phyloP scores from a whole-genome alignment of 495 filamentous ascomycete genomes.

The Penicillium riverlandense region DNA sequence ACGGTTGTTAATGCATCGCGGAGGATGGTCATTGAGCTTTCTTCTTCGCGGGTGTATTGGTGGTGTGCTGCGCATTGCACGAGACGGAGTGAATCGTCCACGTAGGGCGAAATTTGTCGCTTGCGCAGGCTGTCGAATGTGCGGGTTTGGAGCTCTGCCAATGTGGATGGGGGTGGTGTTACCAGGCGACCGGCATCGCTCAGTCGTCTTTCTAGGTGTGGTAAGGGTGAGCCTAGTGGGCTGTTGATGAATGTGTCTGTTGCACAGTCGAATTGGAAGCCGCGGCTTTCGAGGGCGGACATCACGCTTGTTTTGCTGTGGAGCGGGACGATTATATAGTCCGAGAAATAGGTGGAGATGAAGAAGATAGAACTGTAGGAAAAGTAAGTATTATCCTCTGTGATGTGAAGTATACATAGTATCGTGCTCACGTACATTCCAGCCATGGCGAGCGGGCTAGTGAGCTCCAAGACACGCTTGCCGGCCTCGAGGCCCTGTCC shows the following conservation, averaged over 20 bases:
- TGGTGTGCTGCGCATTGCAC: conserved; percentile 76
- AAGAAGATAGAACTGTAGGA: conserved; percentile 78
- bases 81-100: conserved; percentile 61
- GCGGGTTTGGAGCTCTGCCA: conserved; percentile 70
- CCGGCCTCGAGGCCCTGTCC: conserved; percentile 86
- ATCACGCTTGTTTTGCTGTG: conserved; percentile 67
- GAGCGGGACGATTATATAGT: conserved; percentile 88
- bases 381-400: background rate
- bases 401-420: background rate
- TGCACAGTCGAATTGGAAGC: conserved; percentile 77
- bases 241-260: conserved; percentile 60
- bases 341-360: conserved; percentile 95
- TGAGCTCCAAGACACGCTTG: conserved; percentile 87
- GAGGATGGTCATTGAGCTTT: conserved; percentile 39
- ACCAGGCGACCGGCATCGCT: conserved; percentile 43
- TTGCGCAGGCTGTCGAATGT: conserved; percentile 74
- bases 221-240: conserved; percentile 24
- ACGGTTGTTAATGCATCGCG: conserved; percentile 35
- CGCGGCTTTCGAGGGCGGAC: conserved; percentile 65
- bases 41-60: conserved; percentile 34
- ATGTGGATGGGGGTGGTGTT: conserved; percentile 69
- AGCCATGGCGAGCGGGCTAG: conserved; percentile 82
- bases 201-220: conserved; percentile 17
- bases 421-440: conserved; percentile 57
- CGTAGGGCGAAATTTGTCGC: conserved; percentile 63